Evolutionary conservation across 2,329 filamentous ascomycete species (phyloP).

Genomic region (Daldinia sp.): DNA sequence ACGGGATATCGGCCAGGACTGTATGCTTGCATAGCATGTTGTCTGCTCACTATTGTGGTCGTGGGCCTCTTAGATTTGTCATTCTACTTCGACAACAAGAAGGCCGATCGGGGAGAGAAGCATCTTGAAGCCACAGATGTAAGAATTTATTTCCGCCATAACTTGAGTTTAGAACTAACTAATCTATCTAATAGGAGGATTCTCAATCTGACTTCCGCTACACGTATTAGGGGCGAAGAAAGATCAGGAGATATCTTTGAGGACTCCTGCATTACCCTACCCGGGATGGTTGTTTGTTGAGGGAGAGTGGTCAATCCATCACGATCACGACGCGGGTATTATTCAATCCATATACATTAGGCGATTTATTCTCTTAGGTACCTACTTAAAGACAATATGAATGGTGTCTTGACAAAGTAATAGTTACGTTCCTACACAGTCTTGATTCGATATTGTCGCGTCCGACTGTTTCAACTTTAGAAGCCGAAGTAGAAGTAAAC

Average conservation of each 20-base stretch:
- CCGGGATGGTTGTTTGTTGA: not conserved
- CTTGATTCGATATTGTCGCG: too few species aligned
- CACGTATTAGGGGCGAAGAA: constrained; percentile 45
- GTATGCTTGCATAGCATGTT: constrained; percentile 63
- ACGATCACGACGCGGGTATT: too few species aligned
- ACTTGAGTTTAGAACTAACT: constrained; percentile 12
- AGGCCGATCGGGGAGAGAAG: constrained; percentile 62
- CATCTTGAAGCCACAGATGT: constrained; percentile 60
- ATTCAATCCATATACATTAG: too few species aligned
- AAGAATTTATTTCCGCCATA: constrained; percentile 42
- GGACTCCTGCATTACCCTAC: not conserved
- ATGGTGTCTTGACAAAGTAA: too few species aligned
- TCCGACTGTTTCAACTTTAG: too few species aligned
- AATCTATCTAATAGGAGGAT: constrained; percentile 44
- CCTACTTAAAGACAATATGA: too few species aligned
- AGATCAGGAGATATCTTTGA: not conserved
- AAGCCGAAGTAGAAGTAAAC: too few species aligned
- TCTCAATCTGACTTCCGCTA: constrained; percentile 53
- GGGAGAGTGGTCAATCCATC: not conserved
- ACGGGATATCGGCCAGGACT: constrained; percentile 62
- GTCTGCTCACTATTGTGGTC: constrained; percentile 56
- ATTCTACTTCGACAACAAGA: constrained; percentile 56
- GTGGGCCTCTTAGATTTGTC: constrained; percentile 53
- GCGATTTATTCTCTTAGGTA: too few species aligned
- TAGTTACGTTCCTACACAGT: too few species aligned